These are phyloP conservation scores for Eleusine coracana DNA, from an alignment of 176 grass and related monocot genomes.

Conservation along the genomic window DNA sequence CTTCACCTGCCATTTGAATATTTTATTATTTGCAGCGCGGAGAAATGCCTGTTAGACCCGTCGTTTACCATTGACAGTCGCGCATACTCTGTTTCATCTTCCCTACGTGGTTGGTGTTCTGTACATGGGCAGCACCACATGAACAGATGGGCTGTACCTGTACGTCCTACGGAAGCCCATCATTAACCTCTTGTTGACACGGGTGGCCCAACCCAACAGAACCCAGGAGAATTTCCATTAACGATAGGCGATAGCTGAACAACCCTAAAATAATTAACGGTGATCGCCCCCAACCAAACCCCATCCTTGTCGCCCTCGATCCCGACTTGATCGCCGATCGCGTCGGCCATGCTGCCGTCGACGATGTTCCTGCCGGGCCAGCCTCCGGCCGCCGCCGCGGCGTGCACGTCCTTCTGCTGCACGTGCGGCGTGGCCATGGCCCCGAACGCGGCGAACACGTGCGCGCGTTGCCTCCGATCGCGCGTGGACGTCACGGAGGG, in stretches of 20 bases:
- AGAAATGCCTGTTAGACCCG: too few species aligned
- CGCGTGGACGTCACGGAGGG: slow-evolving; percentile 55
- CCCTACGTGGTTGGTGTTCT: too few species aligned
- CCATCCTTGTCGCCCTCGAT: neutral
- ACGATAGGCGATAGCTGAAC: neutral
- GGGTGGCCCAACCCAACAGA: neutral
- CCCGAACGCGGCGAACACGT: slow-evolving; percentile 62
- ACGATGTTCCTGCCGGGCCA: slow-evolving; percentile 28
- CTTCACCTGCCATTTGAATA: too few species aligned
- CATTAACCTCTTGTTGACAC: neutral
- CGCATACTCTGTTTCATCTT: too few species aligned
- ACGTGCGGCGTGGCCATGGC: slow-evolving; percentile 55
- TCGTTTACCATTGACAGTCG: too few species aligned
- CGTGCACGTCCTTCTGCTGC: slow-evolving; percentile 66
- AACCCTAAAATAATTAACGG: neutral
- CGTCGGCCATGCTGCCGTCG: slow-evolving; percentile 10
- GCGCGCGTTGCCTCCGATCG: slow-evolving; percentile 56
- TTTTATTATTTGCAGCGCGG: too few species aligned
- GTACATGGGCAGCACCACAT: too few species aligned
- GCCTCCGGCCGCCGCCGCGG: neutral
- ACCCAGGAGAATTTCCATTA: neutral
- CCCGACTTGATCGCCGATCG: neutral
- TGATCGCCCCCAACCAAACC: neutral
- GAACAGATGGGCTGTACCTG: neutral
- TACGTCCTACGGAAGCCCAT: neutral